These are phyloP conservation scores for Amauroascus verrucosus DNA, from an alignment of 2,329 filamentous ascomycete genomes.

Conservation along the genomic window DNA sequence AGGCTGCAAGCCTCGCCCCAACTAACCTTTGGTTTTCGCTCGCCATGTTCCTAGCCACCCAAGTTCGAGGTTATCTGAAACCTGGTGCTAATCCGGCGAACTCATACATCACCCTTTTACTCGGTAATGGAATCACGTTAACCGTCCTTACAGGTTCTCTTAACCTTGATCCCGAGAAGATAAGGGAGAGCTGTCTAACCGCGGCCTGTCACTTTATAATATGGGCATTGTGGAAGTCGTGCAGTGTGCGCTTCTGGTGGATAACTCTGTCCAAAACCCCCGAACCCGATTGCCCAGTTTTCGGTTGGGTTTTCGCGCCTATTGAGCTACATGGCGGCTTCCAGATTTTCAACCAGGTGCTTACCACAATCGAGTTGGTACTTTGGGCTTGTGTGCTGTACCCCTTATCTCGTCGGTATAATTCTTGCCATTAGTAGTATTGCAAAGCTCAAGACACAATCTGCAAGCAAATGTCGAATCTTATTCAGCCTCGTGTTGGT, in stretches of 20 bases:
- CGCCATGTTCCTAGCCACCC: slow-evolving; percentile 1
- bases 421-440: too few relatives aligned
- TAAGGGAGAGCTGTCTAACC: not conserved
- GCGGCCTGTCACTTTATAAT: not conserved
- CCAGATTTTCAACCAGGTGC: too few relatives aligned
- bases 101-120: not conserved
- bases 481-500: too few relatives aligned
- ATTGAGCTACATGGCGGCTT: too few relatives aligned
- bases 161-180: not conserved
- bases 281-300: not conserved
- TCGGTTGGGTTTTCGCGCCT: too few relatives aligned
- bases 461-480: not conserved
- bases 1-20: not conserved
- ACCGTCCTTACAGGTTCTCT: slow-evolving; percentile 3
- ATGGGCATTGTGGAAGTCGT: slow-evolving; percentile 2
- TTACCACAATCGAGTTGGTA: too few relatives aligned
- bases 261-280: not conserved
- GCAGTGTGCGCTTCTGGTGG: not conserved
- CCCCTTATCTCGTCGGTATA: too few relatives aligned
- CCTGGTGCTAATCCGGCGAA: not conserved
- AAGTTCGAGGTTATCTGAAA: not conserved
- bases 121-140: slow-evolving; percentile 6
- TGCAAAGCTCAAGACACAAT: not conserved
- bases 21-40: slow-evolving; percentile 5
- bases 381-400: too few relatives aligned